Base-by-base conservation (phyloP, 2,329 filamentous ascomycete genomes). In the Cytospora chrysosperma region DNA sequence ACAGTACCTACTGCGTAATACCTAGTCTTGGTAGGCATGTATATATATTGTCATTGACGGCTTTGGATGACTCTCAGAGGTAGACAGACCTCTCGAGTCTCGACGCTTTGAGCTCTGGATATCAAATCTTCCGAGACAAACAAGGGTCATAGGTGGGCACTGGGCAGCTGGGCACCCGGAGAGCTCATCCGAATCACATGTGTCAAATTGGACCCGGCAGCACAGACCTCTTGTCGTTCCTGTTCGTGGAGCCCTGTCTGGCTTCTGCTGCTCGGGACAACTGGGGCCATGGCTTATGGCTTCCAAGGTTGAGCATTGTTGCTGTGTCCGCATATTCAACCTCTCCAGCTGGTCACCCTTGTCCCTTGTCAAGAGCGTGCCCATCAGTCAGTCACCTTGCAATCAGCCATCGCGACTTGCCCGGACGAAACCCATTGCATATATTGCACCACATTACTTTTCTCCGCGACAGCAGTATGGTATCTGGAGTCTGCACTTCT, bases 211-310 rank as follows among this genome's bases (percentile, higher is more conserved):
- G 63, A 26, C 63, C 55, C 30, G 30, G 32, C n/a, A 32, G 60
- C 63, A 65, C 56, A 56, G 63, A 59, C 59, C 55, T 56, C 21
- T 12, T 21, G n/a, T 56, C 34, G 37, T 28, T 43, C 30, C 17
- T 2, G n/a, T 47, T 47, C 19, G n/a, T 47, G n/a, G 19, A 47
- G 2, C 19, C 40, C 9, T n/a, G n/a, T n/a, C n/a, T n/a, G n/a
- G n/a, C n/a, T 9, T 21, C 3, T 47, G 21, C n/a, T 24, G 17
- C 2, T 43, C 9, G 40, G n/a, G 40, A 43, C 40, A 7, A 19
- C 43, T 47, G 21, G 43, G n/a, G n/a, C 9, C 21, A 24, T 3
- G n/a, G 40, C 2, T n/a, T 4, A 47, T 12, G 43, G 43, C 10
- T 19, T n/a, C n/a, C n/a, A n/a, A n/a, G n/a, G n/a, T n/a, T 13